Conservation (phyloP, 768 basidiomycete species). For the Sporobolomyces phaffii region DNA sequence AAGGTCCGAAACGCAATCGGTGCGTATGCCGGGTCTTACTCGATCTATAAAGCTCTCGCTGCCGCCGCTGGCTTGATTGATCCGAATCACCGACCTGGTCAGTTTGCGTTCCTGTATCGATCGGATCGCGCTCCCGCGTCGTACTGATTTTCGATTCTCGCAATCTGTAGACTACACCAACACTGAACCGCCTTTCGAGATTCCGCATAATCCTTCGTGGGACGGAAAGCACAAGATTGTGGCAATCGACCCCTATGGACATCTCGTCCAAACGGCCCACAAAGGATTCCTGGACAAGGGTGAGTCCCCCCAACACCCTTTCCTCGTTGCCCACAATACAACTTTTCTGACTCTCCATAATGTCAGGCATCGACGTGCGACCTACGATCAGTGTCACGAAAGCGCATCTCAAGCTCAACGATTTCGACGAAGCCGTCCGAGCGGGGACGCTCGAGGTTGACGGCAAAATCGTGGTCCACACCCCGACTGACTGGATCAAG, state of each 20-base stretch:
- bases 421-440: slow-evolving; percentile 74
- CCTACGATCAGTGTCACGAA: slow-evolving; percentile 91
- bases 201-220: slow-evolving; percentile 75
- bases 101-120: slow-evolving; percentile 8
- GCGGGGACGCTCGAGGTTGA: slow-evolving; percentile 69
- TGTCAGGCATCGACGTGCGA: slow-evolving; percentile 66
- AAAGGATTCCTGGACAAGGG: slow-evolving; percentile 56
- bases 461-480: slow-evolving; percentile 72
- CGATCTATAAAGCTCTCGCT: slow-evolving; percentile 84
- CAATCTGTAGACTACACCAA: slow-evolving; percentile 65
- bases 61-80: slow-evolving; percentile 64
- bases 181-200: slow-evolving; percentile 76
- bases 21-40: slow-evolving; percentile 87
- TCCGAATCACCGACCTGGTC: slow-evolving; percentile 45
- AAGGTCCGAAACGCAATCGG: slow-evolving; percentile 90
- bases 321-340: neutral
- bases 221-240: slow-evolving; percentile 72
- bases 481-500: slow-evolving; percentile 52
- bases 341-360: neutral
- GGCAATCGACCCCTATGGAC: slow-evolving; percentile 88
- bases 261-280: slow-evolving; percentile 71
- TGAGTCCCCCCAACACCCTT: slow-evolving; percentile 16
- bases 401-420: slow-evolving; percentile 86
- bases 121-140: neutral
- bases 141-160: slow-evolving; percentile 20